Base-by-base conservation (phyloP, 345 rosid genomes). In the Eucalyptus erythrocorys region DNA sequence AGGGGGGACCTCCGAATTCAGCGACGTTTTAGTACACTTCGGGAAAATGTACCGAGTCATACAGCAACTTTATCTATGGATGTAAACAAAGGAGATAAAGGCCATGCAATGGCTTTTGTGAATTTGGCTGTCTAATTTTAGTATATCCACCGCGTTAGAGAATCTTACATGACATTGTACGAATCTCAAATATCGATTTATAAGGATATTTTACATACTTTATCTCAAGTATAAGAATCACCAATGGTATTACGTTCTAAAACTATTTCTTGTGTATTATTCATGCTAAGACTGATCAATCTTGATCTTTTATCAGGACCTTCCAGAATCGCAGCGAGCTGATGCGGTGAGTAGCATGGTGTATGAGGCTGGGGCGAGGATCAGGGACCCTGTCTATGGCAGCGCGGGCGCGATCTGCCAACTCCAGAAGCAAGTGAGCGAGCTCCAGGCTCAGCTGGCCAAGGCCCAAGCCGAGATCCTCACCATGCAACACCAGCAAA, bases 381-480 rank as follows among this genome's bases (percentile, higher is more conserved):
- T 76, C 68, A 71, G 88, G 53, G 88, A 87, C 66, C 88, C 88
- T 4, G 86, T 87, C 26, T 87, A 87, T 17, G 88, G 88, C 2
- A 50, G 88, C 42, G 88, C 88, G 1, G 88, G 88, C 14, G 40
- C 88, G 13, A 87, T 87, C 45, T 87, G 88, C 61, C 88, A 87
- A 48, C 88, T 87, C 85, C 88, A 87, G 86, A 87, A 76, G 86
- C 88, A 87, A 87, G 88, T 87, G 88, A 71, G 86, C 68, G 88
- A 87, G 48, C 88, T 87, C 88, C 88, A 87, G 34, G 86, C 50
- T 42, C 85, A 87, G 55, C 85, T 87, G 59, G 88, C 88, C 61
- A 87, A 76, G 88, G 85, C 88, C 55, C 88, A 87, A 76, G 88
- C 88, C 86, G 88, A 87, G 85, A n/a, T 87, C 59, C 85, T 87